These are phyloP conservation scores for Colletotrichum sojae DNA, from an alignment of 2,329 filamentous ascomycete genomes.

Conservation along the genomic window DNA sequence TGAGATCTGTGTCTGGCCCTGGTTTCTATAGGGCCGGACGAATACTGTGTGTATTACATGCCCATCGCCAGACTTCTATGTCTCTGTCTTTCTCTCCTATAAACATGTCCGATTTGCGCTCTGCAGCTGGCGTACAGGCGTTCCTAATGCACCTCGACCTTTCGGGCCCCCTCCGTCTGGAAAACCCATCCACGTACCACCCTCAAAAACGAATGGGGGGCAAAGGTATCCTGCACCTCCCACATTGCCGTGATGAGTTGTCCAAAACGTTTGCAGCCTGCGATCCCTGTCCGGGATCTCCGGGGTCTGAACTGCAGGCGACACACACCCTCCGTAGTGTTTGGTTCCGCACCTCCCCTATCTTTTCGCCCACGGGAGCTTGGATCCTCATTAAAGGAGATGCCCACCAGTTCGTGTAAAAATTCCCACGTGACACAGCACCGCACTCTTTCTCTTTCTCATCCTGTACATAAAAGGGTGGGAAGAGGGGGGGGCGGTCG, in stretches of 20 bases:
- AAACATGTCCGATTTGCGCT: constrained; percentile 22
- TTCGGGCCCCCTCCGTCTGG: constrained; percentile 22
- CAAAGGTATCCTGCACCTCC: constrained; percentile 22
- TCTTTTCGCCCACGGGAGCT: not conserved
- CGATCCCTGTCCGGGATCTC: constrained; percentile 36
- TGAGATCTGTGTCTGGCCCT: not conserved
- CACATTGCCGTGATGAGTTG: constrained; percentile 39
- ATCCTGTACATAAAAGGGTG: constrained; percentile 5
- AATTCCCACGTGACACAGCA: constrained; percentile 28
- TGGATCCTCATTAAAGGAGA: not conserved
- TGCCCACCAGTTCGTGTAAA: not conserved
- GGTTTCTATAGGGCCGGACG: constrained; percentile 1
- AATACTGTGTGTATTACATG: constrained; percentile 31
- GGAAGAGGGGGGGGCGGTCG: constrained; percentile 14
- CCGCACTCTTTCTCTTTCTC: not conserved
- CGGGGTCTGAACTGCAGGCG: constrained; percentile 24
- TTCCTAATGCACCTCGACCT: constrained; percentile 30
- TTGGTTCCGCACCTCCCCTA: constrained; percentile 23
- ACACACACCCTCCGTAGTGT: constrained; percentile 1
- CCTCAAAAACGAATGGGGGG: not conserved
- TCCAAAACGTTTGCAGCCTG: constrained; percentile 28
- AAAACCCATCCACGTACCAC: constrained; percentile 8
- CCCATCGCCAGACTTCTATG: constrained; percentile 12
- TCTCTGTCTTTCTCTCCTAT: not conserved
- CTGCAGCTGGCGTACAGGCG: constrained; percentile 31